A percentile compares a stretch with the other conserved stretches of the same genome.
Conservation (phyloP, 2,329 filamentous ascomycete species). For the Monosporascus sp. region DNA sequence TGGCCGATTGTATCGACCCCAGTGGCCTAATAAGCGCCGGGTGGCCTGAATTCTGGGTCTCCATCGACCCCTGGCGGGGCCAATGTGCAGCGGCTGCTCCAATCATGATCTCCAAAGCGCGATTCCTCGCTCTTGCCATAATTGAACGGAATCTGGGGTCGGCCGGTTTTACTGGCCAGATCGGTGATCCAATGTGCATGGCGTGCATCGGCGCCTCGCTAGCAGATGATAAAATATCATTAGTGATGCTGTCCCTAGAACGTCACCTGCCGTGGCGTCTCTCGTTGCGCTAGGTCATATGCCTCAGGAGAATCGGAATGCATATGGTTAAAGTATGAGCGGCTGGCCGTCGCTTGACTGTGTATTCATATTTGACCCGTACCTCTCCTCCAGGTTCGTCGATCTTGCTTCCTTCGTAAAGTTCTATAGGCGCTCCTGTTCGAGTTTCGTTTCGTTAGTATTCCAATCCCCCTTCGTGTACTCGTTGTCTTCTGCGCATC, state of each 20-base stretch:
- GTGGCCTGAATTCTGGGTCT: too few relatives aligned
- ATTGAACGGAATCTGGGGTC: neutral
- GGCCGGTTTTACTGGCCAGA: neutral
- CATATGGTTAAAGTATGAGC: slow-evolving; percentile 11
- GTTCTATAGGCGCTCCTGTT: slow-evolving; percentile 10
- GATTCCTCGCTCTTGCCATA: too few relatives aligned
- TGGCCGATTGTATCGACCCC: too few relatives aligned
- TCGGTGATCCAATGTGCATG: slow-evolving; percentile 1
- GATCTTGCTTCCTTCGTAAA: slow-evolving; percentile 10
- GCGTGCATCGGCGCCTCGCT: slow-evolving; percentile 11
- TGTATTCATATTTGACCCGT: slow-evolving; percentile 19
- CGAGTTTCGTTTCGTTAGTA: slow-evolving; percentile 7
- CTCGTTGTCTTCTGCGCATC: slow-evolving; percentile 9
- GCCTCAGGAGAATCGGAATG: slow-evolving; percentile 5
- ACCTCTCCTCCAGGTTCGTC: slow-evolving; percentile 7
- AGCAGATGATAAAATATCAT: neutral
- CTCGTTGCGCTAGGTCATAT: slow-evolving; percentile 2
- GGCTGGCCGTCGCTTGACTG: slow-evolving; percentile 7
- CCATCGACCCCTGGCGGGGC: too few relatives aligned
- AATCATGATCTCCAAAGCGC: too few relatives aligned
- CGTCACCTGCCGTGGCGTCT: neutral
- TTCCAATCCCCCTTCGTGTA: slow-evolving; percentile 5
- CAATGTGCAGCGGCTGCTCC: too few relatives aligned
- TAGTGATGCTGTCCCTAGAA: slow-evolving; percentile 6
- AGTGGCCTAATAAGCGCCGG: too few relatives aligned